Evolutionary conservation across 208 protist species (phyloP), one percentile per base, ranked within the genome.

Genomic region (Trypanosoma grayi): DNA sequence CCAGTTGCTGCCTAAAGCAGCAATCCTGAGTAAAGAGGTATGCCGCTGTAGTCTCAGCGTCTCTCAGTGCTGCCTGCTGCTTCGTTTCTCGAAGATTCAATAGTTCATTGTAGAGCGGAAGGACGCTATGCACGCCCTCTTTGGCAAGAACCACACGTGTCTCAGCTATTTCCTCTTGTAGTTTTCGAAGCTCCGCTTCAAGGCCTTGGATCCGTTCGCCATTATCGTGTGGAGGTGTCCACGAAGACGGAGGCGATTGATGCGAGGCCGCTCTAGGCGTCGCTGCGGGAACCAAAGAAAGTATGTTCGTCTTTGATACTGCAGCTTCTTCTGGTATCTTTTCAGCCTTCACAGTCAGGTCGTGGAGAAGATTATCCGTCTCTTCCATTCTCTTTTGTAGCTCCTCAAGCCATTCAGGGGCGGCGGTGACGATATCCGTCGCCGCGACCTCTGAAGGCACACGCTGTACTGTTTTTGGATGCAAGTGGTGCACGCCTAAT

Each of bases 51-150:
- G 46, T 53, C 16, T 65, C 66, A 30, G 44, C 28, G 34, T 65
- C 57, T 28, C 51, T 34, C 16, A 59, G 1, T 18, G 41, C 51
- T 9, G 46, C 27, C n/a, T 65, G 36, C 24, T 44, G 40, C 36
- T 57, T 62, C 33, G 69, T 52, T 18, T 54, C 30, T n/a, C 82
- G 82, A 16, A 88, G 58, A 2, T 60, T 18, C 27, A 79, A 60
- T 20, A 88, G 64, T 45, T 88, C 82, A 39, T 72, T 67, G 59
- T 88, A 88, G 8, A 88, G 58, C 5, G 82, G 72, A 28, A 81
- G 39, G 0, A 88, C 28, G 8, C 63, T 81, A 22, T 55, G 37
- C 18, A 52, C 62, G 20, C 70, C 51, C 56, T 88, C 82, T 18
- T 75, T 74, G 7, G 41, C 60, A 30, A 82, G 70, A 18, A 88